These are phyloP conservation scores for Persicaria maculosa DNA, from an alignment of 148 eudicot genomes.

Conservation along the genomic window DNA sequence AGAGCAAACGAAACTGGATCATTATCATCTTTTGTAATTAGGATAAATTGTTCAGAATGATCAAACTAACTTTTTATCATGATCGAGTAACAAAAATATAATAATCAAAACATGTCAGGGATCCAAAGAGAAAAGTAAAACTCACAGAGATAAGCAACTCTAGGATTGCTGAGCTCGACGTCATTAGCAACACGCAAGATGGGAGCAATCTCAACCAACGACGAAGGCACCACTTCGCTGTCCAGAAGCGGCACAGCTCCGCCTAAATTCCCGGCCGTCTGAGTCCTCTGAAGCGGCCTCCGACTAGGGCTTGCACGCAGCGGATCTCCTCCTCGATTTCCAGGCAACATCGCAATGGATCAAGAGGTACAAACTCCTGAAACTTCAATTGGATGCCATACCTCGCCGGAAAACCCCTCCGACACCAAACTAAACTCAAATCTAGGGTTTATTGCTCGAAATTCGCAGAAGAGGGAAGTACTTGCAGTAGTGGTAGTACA, in stretches of 20 bases:
- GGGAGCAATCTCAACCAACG: constrained; percentile 59
- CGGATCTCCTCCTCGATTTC: neutral
- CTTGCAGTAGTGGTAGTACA: neutral
- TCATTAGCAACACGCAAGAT: constrained; percentile 72
- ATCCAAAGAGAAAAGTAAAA: neutral
- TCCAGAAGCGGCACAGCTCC: constrained; percentile 42
- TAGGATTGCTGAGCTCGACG: constrained; percentile 47
- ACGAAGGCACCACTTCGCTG: constrained; percentile 68
- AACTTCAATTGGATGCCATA: constrained; percentile 1
- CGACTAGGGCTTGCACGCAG: constrained; percentile 10
- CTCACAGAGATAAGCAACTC: constrained; percentile 68
- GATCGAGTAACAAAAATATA: neutral
- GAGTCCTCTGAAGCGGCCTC: constrained; percentile 45
- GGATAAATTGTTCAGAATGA: neutral
- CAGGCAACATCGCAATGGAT: neutral
- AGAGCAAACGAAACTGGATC: too few species aligned
- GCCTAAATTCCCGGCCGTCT: constrained; percentile 53
- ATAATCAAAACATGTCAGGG: neutral
- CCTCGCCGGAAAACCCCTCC: neutral
- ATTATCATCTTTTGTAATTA: neutral
- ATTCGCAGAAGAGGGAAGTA: neutral
- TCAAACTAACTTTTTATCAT: too few species aligned
- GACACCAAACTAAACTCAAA: neutral
- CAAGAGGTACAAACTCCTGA: neutral
- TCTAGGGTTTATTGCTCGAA: neutral